Base-by-base conservation (phyloP, 2,329 filamentous ascomycete genomes). In the Neoscytalidium dimidiatum region DNA sequence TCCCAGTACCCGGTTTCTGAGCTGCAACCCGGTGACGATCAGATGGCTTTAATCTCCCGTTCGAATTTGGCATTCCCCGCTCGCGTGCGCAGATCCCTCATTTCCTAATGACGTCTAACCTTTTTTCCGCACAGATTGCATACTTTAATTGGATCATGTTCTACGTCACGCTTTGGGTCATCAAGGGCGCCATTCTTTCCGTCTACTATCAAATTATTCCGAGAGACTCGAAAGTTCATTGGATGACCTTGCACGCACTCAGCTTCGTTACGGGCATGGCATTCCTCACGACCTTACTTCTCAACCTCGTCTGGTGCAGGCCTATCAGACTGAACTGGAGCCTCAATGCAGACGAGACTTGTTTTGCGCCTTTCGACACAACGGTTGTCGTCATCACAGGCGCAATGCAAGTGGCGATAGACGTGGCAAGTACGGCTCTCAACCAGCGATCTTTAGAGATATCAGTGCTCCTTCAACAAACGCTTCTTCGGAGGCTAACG, bases 121-220 rank as follows among this genome's bases (percentile, higher is more conserved):
- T 17, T 19, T 33, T 35, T 57, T 13, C 11, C 14, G n/a, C 7
- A 23, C 52, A 57, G 52, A 6, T 43, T 7, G 35, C 35, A 26
- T 57, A 57, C 52, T 26, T 21, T 41, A n/a, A 41, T 28, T 57
- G 52, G 52, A 14, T 57, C 33, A 41, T 57, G 33, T 57, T 57
- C 14, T 57, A 41, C 14, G 14, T 57, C 21, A 57, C 52, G 4
- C 21, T 57, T 23, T 43, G 52, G 33, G 17, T 43, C 33, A 57
- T 28, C 33, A 57, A 57, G 23, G 52, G 33, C 5, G 33, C 52
- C 19, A 57, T 57, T 14, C 11, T 57, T 4, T 57, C 52, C 11
- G 52, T 57, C 33, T 57, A 57, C 35, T 41, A 57, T 31, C 52
- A 57, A 14, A 33, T 57, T 33, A 41, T 57, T 23, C 33, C 52